Percentiles rank a stretch among this genome's conserved stretches.
These are phyloP conservation scores for Lactarius psammicola DNA, from an alignment of 768 basidiomycete genomes.

Conservation along the genomic window DNA sequence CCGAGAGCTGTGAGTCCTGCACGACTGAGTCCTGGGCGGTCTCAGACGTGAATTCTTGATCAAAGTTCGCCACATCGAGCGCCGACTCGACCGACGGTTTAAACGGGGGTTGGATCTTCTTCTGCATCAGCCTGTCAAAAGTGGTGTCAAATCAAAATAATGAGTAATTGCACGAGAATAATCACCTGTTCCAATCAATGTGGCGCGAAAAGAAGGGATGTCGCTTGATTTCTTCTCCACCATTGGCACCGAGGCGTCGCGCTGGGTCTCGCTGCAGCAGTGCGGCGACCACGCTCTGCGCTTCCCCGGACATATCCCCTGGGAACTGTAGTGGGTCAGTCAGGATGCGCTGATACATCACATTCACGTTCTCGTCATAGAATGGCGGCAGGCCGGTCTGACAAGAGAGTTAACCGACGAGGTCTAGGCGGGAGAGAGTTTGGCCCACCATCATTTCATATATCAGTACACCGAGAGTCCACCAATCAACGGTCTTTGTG, in stretches of 20 bases:
- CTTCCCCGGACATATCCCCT: constrained; percentile 83
- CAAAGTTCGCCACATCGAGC: constrained; percentile 95
- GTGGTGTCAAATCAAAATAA: neutral
- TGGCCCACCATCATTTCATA: constrained; percentile 89
- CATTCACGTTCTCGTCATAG: constrained; percentile 98
- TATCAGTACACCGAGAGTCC: constrained; percentile 93
- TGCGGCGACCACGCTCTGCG: constrained; percentile 82
- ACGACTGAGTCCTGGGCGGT: constrained; percentile 95
- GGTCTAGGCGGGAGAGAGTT: constrained; percentile 12
- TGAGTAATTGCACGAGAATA: constrained; percentile 2
- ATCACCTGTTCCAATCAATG: constrained; percentile 84
- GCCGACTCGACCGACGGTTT: constrained; percentile 97
- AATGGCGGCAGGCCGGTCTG: constrained; percentile 96
- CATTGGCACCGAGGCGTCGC: constrained; percentile 83
- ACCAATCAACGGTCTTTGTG: constrained; percentile 99
- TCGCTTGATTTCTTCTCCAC: constrained; percentile 93
- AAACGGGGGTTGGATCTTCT: constrained; percentile 97
- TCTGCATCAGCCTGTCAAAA: constrained; percentile 63
- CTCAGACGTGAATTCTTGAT: constrained; percentile 95
- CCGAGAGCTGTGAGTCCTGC: constrained; percentile 85
- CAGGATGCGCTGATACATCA: constrained; percentile 95
- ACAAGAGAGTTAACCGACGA: constrained; percentile 12
- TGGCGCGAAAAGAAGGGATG: constrained; percentile 95
- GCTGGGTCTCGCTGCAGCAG: constrained; percentile 87
- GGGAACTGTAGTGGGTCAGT: constrained; percentile 92